Percentiles rank a stretch among this genome's conserved stretches.
These are phyloP conservation scores for Citeromyces hawaiiensis DNA, from an alignment of 1,139 yeast species.

Conservation along the genomic window DNA sequence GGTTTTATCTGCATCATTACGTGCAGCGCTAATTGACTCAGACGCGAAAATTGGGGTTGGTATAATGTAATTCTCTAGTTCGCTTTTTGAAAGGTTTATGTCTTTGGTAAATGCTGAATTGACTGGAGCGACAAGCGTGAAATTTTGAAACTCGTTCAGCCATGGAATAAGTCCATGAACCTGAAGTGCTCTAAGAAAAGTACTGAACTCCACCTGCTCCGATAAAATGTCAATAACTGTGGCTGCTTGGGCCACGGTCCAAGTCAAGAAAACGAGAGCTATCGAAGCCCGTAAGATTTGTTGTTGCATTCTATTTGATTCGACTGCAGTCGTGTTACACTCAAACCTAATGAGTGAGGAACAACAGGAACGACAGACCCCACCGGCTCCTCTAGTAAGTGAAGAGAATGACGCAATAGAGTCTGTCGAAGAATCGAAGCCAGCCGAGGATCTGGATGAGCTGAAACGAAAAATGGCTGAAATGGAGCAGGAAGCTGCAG, in stretches of 20 bases:
- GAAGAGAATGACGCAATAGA: neutral
- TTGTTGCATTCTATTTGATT: too few relatives aligned
- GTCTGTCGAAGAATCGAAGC: neutral
- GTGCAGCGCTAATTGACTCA: neutral
- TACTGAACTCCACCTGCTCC: slow-evolving; percentile 58
- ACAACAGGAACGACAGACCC: neutral
- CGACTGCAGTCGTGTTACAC: neutral
- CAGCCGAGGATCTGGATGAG: slow-evolving; percentile 11
- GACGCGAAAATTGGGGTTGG: neutral
- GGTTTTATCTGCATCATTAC: neutral
- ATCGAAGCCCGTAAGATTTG: too few relatives aligned
- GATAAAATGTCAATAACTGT: slow-evolving; percentile 73
- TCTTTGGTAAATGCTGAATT: slow-evolving; percentile 53
- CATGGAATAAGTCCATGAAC: slow-evolving; percentile 53
- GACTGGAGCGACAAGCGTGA: slow-evolving; percentile 76
- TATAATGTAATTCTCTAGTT: neutral
- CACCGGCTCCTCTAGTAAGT: slow-evolving; percentile 2
- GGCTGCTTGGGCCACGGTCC: slow-evolving; percentile 19
- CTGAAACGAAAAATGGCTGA: slow-evolving; percentile 15
- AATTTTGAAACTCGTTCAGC: slow-evolving; percentile 49
- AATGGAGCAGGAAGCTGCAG: slow-evolving; percentile 41
- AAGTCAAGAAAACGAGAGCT: too few relatives aligned
- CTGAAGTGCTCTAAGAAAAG: slow-evolving; percentile 55
- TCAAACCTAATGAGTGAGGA: neutral
- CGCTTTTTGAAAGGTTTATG: neutral